Evolutionary conservation across 345 rosid genomes (phyloP).

Genomic region (Laguncularia racemosa): DNA sequence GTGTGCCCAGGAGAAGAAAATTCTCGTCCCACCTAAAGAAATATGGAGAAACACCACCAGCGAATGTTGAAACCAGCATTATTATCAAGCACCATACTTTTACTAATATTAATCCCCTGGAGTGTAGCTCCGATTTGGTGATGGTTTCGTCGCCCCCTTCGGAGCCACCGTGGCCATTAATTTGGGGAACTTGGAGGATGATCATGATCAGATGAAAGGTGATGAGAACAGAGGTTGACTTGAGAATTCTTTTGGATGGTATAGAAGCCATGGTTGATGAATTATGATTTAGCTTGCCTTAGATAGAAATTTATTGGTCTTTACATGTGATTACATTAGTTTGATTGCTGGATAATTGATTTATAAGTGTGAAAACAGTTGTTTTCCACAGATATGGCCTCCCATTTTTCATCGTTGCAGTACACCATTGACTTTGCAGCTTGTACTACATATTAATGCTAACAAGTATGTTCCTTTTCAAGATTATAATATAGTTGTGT

Average conservation of each 20-base stretch:
- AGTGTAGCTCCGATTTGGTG: slow-evolving; percentile 19
- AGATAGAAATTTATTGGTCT: too few species aligned
- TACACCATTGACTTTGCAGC: too few species aligned
- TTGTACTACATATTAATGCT: too few species aligned
- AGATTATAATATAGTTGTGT: too few species aligned
- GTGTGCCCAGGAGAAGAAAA: slow-evolving; percentile 71
- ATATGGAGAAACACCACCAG: slow-evolving; percentile 67
- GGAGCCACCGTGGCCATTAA: slow-evolving; percentile 35
- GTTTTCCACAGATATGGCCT: too few species aligned
- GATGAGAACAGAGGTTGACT: slow-evolving; percentile 37
- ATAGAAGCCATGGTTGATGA: too few species aligned
- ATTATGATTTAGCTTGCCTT: too few species aligned
- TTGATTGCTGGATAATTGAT: too few species aligned
- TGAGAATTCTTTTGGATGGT: slow-evolving; percentile 11
- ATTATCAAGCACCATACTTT: slow-evolving; percentile 72
- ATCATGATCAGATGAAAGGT: slow-evolving; percentile 11
- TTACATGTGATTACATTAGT: too few species aligned
- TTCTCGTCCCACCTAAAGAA: slow-evolving; percentile 66
- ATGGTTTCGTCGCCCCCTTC: slow-evolving; percentile 11
- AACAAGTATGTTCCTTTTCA: too few species aligned
- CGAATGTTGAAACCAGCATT: slow-evolving; percentile 54
- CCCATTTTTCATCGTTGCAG: too few species aligned
- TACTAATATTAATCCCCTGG: slow-evolving; percentile 41
- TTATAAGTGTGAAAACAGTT: too few species aligned
- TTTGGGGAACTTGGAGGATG: slow-evolving; percentile 30